These are phyloP conservation scores for Cercospora zeina DNA, from an alignment of 2,329 filamentous ascomycete species.

Conservation along the genomic window DNA sequence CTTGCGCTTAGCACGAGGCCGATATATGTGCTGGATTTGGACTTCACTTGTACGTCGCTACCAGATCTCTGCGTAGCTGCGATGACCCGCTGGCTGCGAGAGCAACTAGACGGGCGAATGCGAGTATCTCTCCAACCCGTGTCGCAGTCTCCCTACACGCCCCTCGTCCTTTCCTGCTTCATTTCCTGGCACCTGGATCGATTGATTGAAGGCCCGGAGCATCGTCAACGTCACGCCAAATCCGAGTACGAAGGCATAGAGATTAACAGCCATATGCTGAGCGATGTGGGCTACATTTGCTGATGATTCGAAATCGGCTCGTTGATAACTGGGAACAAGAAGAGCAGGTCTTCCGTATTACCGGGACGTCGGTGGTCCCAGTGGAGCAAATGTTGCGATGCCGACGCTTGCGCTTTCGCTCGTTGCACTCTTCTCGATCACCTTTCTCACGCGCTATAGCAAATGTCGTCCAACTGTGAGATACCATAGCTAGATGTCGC, in stretches of 20 bases:
- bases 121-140: background rate
- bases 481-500: too few species aligned
- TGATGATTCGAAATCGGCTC: too few species aligned
- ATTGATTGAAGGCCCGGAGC: background rate
- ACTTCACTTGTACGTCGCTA: conserved; percentile 1
- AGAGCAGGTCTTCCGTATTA: too few species aligned
- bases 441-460: too few species aligned
- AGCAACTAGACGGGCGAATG: background rate
- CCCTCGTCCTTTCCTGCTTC: background rate
- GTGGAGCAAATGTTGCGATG: too few species aligned
- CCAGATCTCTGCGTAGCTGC: background rate
- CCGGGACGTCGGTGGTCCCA: too few species aligned
- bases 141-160: background rate
- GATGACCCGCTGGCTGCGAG: background rate
- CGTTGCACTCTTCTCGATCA: too few species aligned
- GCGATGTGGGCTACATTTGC: too few species aligned
- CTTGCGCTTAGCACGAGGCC: conserved; percentile 4
- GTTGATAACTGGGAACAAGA: too few species aligned
- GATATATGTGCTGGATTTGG: background rate
- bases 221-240: background rate
- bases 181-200: background rate
- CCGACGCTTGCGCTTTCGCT: too few species aligned
- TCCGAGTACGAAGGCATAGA: background rate
- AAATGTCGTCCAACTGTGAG: too few species aligned
- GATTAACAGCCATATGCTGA: too few species aligned